phyloP scores from a whole-genome alignment of 2,329 filamentous ascomycete genomes.

The Arachnopeziza araneosa region DNA sequence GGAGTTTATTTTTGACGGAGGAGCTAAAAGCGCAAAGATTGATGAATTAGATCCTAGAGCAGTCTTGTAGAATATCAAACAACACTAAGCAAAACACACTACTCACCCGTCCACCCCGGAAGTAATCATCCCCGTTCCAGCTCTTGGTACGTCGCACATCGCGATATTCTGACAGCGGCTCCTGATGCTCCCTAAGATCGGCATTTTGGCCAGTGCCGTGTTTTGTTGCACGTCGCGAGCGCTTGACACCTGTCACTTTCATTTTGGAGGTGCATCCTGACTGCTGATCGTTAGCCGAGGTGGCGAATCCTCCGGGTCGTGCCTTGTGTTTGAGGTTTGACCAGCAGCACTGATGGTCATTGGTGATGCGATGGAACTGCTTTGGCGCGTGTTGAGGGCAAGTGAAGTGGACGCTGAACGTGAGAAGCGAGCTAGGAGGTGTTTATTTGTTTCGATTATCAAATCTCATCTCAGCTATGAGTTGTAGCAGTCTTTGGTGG shows the following conservation, averaged over 20 bases:
- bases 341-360: too few species aligned
- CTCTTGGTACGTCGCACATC: not conserved
- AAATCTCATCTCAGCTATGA: too few species aligned
- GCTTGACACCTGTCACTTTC: not conserved
- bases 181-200: not conserved
- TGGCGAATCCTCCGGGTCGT: not conserved
- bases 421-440: too few species aligned
- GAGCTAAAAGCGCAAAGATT: conserved; percentile 62
- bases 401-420: too few species aligned
- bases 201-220: not conserved
- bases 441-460: too few species aligned
- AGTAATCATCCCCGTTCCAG: not conserved
- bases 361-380: too few species aligned
- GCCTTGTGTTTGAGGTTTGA: not conserved
- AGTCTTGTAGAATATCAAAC: conserved; percentile 32
- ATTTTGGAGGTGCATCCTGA: not conserved
- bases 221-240: not conserved
- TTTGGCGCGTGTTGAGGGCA: too few species aligned
- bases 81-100: not conserved
- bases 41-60: conserved; percentile 61
- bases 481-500: too few species aligned
- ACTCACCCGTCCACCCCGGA: not conserved
- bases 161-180: not conserved
- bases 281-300: not conserved
- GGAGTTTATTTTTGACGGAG: conserved; percentile 71